These are phyloP conservation scores for Microthlaspi erraticum DNA, from an alignment of 345 rosid species.

Conservation along the genomic window DNA sequence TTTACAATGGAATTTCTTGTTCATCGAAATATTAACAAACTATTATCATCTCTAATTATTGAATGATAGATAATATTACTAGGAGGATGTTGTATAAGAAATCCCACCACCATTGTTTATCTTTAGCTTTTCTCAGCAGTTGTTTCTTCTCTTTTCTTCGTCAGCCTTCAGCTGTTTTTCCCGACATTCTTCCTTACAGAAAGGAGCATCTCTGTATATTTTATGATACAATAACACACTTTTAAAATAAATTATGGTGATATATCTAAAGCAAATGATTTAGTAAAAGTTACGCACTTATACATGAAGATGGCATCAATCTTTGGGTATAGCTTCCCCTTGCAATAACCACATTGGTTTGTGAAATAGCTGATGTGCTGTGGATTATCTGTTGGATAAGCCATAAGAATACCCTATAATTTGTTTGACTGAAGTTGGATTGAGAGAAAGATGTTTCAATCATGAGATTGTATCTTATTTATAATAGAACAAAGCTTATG, in stretches of 20 bases:
- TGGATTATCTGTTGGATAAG: background rate
- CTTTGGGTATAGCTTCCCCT: slow-evolving; percentile 4
- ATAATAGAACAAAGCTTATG: slow-evolving; percentile 7
- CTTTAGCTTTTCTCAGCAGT: background rate
- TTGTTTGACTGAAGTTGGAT: background rate
- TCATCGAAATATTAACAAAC: background rate
- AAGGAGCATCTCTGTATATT: slow-evolving; percentile 27
- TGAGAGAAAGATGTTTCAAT: background rate
- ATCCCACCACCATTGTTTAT: background rate
- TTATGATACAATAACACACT: background rate
- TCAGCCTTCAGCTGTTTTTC: slow-evolving; percentile 13
- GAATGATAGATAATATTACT: background rate
- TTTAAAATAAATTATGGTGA: background rate
- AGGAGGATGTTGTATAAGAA: background rate
- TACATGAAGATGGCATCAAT: slow-evolving; percentile 34
- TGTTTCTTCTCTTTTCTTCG: background rate
- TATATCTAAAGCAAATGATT: background rate
- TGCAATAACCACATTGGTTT: slow-evolving; percentile 35
- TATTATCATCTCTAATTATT: background rate
- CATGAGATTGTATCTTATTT: slow-evolving; percentile 12
- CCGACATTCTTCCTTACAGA: slow-evolving; percentile 31
- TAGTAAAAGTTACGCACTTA: slow-evolving; percentile 20
- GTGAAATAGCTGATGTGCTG: slow-evolving; percentile 19
- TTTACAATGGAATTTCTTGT: background rate
- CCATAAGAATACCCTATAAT: background rate